These are phyloP conservation scores for Auxenochlorella pyrenoidosa DNA, from an alignment of 139 green algal species.

Conservation along the genomic window DNA sequence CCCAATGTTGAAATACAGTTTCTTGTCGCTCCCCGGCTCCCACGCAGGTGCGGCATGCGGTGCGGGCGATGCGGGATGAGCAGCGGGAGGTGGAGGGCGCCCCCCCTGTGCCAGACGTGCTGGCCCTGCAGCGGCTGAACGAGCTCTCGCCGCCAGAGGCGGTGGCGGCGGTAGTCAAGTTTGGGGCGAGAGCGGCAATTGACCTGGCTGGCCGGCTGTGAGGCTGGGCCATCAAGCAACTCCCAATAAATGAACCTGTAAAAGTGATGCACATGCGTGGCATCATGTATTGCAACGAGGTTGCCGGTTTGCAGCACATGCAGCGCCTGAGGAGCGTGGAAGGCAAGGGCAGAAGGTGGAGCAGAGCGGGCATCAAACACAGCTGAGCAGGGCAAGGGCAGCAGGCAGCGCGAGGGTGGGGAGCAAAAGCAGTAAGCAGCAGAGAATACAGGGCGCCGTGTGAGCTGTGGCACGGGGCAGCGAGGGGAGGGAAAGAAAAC, in stretches of 20 bases:
- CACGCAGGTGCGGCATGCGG: constrained; percentile 33
- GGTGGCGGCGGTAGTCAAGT: constrained; percentile 45
- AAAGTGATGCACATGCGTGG: too few species aligned
- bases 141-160: constrained; percentile 42
- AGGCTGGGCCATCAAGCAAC: neutral
- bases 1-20: too few species aligned
- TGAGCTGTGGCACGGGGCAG: neutral
- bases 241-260: too few species aligned
- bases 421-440: neutral
- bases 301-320: neutral
- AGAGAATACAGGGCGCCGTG: too few species aligned
- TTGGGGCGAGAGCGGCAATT: constrained; percentile 10
- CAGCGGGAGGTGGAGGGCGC: constrained; percentile 49
- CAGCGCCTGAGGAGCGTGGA: neutral
- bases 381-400: too few species aligned
- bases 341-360: neutral
- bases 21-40: neutral
- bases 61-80: constrained; percentile 64
- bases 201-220: constrained; percentile 1
- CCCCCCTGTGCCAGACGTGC: constrained; percentile 44
- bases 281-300: too few species aligned
- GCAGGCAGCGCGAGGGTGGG: neutral
- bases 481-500: neutral
- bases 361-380: neutral
- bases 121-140: constrained; percentile 25